Evolutionary conservation across 306 rosid genomes (phyloP).

Genomic region (Trifolium subterraneum): DNA sequence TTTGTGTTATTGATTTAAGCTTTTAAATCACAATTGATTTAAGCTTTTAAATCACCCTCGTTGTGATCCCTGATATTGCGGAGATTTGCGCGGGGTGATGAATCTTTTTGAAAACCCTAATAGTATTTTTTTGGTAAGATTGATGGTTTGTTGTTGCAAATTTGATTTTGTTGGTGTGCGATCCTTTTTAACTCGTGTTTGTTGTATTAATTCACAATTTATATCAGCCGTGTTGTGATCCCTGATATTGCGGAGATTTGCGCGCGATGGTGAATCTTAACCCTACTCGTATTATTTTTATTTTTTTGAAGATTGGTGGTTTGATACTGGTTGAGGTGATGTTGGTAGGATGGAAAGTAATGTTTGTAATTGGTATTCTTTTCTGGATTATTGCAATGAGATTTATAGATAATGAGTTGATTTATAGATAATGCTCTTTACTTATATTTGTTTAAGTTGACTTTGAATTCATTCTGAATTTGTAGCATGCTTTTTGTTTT

Average conservation of each 20-base stretch:
- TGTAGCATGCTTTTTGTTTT: slow-evolving; percentile 1
- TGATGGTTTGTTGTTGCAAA: background rate
- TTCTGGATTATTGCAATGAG: background rate
- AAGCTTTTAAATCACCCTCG: background rate
- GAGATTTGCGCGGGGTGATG: background rate
- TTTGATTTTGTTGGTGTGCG: no score
- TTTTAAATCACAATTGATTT: background rate
- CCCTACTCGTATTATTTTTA: background rate
- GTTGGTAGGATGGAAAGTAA: background rate
- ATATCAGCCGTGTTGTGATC: background rate
- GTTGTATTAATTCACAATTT: background rate
- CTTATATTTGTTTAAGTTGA: slow-evolving; percentile 1
- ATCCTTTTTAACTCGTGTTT: no score
- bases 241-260: background rate
- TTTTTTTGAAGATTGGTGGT: background rate
- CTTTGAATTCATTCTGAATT: slow-evolving; percentile 7
- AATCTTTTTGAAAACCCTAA: background rate
- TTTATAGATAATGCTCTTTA: background rate
- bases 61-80: background rate
- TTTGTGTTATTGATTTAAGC: background rate
- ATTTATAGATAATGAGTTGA: slow-evolving; percentile 5
- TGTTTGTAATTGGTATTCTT: background rate
- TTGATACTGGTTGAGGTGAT: background rate
- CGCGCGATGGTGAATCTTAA: background rate
- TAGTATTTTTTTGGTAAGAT: background rate